Evolutionary conservation across 805 yeast species (phyloP).

Genomic region (Wickerhamiella occidentalis): DNA sequence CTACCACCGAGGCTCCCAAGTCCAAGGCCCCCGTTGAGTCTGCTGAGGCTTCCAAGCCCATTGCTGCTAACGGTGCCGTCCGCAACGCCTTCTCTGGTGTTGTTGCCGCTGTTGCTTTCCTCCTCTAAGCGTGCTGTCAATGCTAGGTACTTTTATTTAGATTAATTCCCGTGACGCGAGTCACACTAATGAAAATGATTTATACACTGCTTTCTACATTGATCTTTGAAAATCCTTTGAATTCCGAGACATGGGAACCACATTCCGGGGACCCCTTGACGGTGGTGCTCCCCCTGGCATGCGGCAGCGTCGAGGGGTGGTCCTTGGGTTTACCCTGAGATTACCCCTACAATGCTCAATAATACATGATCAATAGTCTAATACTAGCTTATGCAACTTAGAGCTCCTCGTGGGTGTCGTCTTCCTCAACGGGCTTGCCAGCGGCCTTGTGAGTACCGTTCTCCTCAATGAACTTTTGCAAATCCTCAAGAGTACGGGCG

Average conservation of each 20-base stretch:
- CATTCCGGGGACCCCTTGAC: too few species aligned
- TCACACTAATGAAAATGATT: too few species aligned
- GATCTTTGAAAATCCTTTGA: too few species aligned
- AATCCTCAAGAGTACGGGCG: conserved; percentile 58
- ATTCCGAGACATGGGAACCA: too few species aligned
- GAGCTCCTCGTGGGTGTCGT: conserved; percentile 15
- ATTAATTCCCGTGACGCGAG: too few species aligned
- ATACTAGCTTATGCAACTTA: conserved; percentile 9
- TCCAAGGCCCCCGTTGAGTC: conserved; percentile 1
- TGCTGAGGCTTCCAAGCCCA: not conserved
- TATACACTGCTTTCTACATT: too few species aligned
- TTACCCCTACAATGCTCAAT: too few species aligned
- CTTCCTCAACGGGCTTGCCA: conserved; percentile 29
- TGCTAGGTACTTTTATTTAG: too few species aligned
- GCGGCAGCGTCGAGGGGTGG: too few species aligned
- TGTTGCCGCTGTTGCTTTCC: conserved; percentile 3
- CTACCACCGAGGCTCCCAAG: conserved; percentile 10
- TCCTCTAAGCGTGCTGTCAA: conserved; percentile 7
- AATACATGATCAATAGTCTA: too few species aligned
- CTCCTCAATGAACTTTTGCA: conserved; percentile 59
- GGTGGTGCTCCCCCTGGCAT: too few species aligned
- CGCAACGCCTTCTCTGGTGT: conserved; percentile 1
- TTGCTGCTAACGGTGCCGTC: conserved; percentile 15
- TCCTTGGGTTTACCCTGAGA: not conserved
- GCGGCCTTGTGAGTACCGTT: conserved; percentile 55